phyloP scores from a whole-genome alignment of 306 rosid species.

The Begonia fuchsioides region DNA sequence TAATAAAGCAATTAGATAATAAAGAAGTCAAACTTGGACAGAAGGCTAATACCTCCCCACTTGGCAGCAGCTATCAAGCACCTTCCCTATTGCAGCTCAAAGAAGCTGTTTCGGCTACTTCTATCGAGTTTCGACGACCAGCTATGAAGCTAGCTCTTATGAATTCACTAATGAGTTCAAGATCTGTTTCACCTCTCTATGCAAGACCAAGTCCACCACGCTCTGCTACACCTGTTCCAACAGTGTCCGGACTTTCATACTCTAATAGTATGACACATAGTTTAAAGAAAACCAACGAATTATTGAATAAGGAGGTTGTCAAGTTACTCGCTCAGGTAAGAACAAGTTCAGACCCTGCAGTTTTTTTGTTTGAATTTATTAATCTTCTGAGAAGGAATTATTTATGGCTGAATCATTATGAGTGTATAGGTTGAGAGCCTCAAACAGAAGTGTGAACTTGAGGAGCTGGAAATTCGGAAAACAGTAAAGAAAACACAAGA shows the following conservation, averaged over 20 bases:
- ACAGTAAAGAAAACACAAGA: conserved; percentile 71
- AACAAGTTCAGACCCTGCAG: conserved; percentile 4
- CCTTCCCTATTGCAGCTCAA: conserved; percentile 67
- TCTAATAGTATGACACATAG: conserved; percentile 64
- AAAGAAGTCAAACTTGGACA: conserved; percentile 93
- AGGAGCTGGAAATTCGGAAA: conserved; percentile 64
- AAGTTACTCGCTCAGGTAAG: conserved; percentile 71
- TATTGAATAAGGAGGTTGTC: conserved; percentile 66
- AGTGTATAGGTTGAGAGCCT: conserved; percentile 64
- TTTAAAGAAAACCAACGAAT: conserved; percentile 83
- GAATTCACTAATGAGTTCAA: conserved; percentile 61
- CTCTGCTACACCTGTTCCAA: conserved; percentile 90
- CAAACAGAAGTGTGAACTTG: conserved; percentile 60
- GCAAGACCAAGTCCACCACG: conserved; percentile 89
- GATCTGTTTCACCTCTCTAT: conserved; percentile 85
- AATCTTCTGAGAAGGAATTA: background rate
- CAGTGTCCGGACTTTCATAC: conserved; percentile 88
- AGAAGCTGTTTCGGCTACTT: conserved; percentile 61
- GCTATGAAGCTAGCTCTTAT: conserved; percentile 58
- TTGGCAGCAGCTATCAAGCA: conserved; percentile 52
- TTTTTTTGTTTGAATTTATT: background rate
- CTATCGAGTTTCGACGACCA: conserved; percentile 52
- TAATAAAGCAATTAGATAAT: conserved; percentile 83
- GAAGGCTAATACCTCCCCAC: conserved; percentile 73
- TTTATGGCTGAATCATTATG: conserved; percentile 1